Percentiles rank a stretch among this genome's conserved stretches.
Conservation (phyloP, 2,329 filamentous ascomycete species). For the Colletotrichum sidae region DNA sequence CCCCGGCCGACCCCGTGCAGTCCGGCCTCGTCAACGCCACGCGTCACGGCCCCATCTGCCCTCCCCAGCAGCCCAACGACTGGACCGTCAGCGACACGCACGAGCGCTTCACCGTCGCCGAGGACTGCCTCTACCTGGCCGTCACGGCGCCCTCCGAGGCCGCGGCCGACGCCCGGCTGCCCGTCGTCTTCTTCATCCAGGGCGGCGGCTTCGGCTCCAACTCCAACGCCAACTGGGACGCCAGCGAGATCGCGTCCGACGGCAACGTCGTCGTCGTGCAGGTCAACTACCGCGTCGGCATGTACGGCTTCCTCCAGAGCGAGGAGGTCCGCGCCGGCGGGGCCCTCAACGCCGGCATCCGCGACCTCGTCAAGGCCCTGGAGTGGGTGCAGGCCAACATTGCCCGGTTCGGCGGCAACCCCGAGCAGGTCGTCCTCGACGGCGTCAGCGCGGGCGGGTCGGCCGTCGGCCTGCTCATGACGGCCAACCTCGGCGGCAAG, state of each 20-base stretch:
- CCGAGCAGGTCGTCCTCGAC: constrained; percentile 74
- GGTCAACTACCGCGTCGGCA: constrained; percentile 82
- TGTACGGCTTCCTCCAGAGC: constrained; percentile 74
- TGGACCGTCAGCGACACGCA: constrained; percentile 31
- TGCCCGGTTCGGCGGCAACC: constrained; percentile 74
- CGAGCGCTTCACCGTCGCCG: constrained; percentile 50
- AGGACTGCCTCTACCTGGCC: constrained; percentile 79
- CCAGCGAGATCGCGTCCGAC: constrained; percentile 69
- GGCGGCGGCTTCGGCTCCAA: constrained; percentile 70
- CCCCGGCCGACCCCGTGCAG: constrained; percentile 66
- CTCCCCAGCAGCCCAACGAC: constrained; percentile 44
- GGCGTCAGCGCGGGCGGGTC: constrained; percentile 77
- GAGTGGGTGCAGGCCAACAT: constrained; percentile 79
- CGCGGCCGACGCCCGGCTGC: constrained; percentile 62
- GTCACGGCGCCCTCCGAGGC: constrained; percentile 70
- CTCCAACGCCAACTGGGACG: constrained; percentile 66
- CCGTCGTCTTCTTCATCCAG: constrained; percentile 71
- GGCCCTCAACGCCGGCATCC: constrained; percentile 32
- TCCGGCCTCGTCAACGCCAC: constrained; percentile 63
- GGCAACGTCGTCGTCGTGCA: constrained; percentile 75
- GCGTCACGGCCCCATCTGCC: constrained; percentile 42
- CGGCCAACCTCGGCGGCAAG: constrained; percentile 62
- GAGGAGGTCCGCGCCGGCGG: constrained; percentile 34
- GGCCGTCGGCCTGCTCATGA: constrained; percentile 73
- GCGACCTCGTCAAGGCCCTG: constrained; percentile 63